Evolutionary conservation across 179 eudicot species (phyloP).

Genomic region (Monotropa hypopitys): DNA sequence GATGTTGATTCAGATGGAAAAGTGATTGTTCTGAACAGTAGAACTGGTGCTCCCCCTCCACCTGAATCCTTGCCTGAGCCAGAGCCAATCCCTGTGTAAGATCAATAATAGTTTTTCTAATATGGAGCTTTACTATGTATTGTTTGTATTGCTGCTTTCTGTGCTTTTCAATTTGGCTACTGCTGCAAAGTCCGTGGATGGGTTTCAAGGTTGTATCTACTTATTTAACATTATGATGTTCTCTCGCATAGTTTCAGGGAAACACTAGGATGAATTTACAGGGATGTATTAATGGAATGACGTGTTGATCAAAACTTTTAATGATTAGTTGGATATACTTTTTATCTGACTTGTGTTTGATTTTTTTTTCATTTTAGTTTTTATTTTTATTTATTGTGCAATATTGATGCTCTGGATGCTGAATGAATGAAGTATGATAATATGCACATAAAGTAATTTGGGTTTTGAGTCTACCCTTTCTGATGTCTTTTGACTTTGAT

Average conservation of each 20-base stretch:
- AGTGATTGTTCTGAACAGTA: slow-evolving; percentile 46
- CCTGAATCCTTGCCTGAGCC: slow-evolving; percentile 1
- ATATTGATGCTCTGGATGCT: too few species aligned
- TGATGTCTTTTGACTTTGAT: too few species aligned
- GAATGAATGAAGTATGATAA: too few species aligned
- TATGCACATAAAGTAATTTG: too few species aligned
- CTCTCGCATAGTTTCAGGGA: neutral
- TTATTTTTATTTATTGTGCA: too few species aligned
- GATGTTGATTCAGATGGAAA: slow-evolving; percentile 44
- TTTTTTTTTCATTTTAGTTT: neutral
- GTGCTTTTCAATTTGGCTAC: neutral
- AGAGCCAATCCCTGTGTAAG: slow-evolving; percentile 14
- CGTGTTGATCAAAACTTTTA: neutral
- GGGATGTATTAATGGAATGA: neutral
- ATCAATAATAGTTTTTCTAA: neutral
- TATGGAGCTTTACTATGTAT: neutral
- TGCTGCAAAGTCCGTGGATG: neutral
- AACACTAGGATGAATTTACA: slow-evolving; percentile 4
- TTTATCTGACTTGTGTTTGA: neutral
- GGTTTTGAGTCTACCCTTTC: too few species aligned
- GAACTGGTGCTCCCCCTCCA: slow-evolving; percentile 28
- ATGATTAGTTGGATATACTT: neutral
- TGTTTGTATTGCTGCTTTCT: neutral
- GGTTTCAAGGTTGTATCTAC: slow-evolving; percentile 5
- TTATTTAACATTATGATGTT: neutral